A percentile compares a stretch with the other conserved stretches of the same genome.
Conservation (phyloP, 352 stramenopile genomes). For the Salisapilia sapeloensis region DNA sequence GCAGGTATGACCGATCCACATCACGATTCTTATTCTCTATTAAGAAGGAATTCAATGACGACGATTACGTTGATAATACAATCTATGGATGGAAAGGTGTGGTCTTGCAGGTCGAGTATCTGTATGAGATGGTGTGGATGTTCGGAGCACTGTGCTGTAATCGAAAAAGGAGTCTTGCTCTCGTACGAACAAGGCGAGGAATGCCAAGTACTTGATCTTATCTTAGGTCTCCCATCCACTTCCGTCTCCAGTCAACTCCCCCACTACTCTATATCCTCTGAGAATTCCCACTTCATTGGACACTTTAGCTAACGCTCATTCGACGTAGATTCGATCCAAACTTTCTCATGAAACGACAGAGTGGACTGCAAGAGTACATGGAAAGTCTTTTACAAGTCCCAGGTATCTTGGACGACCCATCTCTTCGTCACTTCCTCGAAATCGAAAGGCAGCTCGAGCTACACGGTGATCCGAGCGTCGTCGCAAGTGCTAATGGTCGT, state of each 20-base stretch:
- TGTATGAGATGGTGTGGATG: too few species aligned
- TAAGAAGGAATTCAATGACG: too few species aligned
- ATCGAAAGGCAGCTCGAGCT: constrained; percentile 66
- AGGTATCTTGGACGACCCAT: constrained; percentile 57
- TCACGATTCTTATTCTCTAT: too few species aligned
- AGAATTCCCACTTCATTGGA: constrained; percentile 7
- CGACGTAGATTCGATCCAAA: constrained; percentile 61
- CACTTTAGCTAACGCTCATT: constrained; percentile 1
- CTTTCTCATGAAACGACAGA: constrained; percentile 63
- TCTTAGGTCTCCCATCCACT: constrained; percentile 18
- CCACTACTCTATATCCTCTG: constrained; percentile 6
- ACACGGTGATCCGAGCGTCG: constrained; percentile 18
- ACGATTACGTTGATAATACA: too few species aligned
- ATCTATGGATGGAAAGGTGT: too few species aligned
- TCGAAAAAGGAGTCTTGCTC: constrained; percentile 18
- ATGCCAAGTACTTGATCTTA: constrained; percentile 86
- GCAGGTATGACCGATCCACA: constrained; percentile 19
- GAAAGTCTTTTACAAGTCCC: constrained; percentile 43
- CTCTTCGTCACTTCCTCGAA: constrained; percentile 64
- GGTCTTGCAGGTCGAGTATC: too few species aligned
- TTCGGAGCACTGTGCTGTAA: too few species aligned
- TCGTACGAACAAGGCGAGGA: constrained; percentile 19
- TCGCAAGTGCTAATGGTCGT: constrained; percentile 14
- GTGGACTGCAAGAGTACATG: constrained; percentile 49
- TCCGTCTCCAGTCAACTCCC: constrained; percentile 1